These are phyloP conservation scores for Geranomyces michiganensis DNA, from an alignment of 192 early-diverging fungal species.

Conservation along the genomic window DNA sequence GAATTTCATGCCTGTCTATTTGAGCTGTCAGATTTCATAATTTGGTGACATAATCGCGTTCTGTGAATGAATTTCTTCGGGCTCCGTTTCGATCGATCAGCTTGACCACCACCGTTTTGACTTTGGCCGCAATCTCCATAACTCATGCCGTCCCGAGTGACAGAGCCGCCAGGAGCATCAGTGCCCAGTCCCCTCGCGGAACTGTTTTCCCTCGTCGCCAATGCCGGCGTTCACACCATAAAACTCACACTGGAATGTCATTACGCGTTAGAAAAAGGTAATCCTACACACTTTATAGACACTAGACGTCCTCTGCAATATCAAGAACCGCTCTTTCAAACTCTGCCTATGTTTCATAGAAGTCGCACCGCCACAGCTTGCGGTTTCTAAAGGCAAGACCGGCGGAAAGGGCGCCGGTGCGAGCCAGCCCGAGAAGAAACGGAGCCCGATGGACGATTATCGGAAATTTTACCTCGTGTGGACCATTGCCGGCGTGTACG, in stretches of 20 bases:
- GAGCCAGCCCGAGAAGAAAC: background rate
- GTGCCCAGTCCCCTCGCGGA: constrained; percentile 1
- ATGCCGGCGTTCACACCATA: constrained; percentile 23
- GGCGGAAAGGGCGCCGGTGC: background rate
- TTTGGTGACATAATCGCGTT: too few species aligned
- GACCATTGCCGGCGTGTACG: constrained; percentile 29
- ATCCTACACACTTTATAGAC: too few species aligned
- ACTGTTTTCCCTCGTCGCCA: constrained; percentile 8
- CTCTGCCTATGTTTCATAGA: background rate
- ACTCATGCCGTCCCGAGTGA: background rate
- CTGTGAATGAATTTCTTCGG: too few species aligned
- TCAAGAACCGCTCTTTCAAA: too few species aligned
- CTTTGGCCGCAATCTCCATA: too few species aligned
- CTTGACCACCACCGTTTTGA: too few species aligned
- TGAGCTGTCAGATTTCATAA: too few species aligned
- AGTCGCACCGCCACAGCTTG: background rate
- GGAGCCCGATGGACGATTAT: constrained; percentile 30
- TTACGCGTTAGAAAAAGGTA: constrained; percentile 30
- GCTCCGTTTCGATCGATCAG: too few species aligned
- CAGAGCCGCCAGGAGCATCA: background rate
- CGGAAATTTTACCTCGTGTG: constrained; percentile 36
- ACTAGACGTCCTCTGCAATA: too few species aligned
- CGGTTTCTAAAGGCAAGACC: background rate
- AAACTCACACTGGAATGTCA: constrained; percentile 29
- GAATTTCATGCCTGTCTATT: too few species aligned